A percentile compares a stretch with the other conserved stretches of the same genome.
phyloP scores from a whole-genome alignment of 2,329 filamentous ascomycete species.

The Periconia sp. region DNA sequence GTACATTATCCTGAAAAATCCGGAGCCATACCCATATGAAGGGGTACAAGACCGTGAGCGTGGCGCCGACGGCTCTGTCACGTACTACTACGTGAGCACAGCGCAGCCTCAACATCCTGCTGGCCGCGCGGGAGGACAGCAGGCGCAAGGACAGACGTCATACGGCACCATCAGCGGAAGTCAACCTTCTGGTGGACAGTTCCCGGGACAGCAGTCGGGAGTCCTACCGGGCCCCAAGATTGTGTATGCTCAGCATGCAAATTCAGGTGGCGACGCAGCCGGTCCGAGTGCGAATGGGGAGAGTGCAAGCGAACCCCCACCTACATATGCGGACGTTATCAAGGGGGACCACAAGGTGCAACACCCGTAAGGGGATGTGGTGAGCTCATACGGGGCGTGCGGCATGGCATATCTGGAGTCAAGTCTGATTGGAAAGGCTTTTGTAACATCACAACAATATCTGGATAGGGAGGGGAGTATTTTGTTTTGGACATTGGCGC shows the following conservation, averaged over 20 bases:
- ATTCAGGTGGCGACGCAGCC: constrained; percentile 6
- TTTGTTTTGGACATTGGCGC: too few relatives aligned
- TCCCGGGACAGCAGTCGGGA: constrained; percentile 45
- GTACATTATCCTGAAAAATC: constrained; percentile 95
- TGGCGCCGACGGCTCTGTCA: constrained; percentile 59
- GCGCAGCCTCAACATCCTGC: constrained; percentile 20
- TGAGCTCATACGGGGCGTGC: neutral
- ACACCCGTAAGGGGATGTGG: constrained; percentile 16
- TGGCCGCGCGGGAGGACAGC: neutral
- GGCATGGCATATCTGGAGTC: too few relatives aligned
- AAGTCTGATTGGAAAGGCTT: too few relatives aligned
- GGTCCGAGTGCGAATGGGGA: constrained; percentile 28
- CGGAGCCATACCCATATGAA: constrained; percentile 71
- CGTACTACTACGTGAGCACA: constrained; percentile 69
- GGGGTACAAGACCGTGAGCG: constrained; percentile 57
- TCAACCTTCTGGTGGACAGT: constrained; percentile 43
- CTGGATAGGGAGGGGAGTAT: too few relatives aligned
- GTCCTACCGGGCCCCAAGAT: neutral
- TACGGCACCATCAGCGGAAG: constrained; percentile 47
- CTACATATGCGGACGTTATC: constrained; percentile 87
- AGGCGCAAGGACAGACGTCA: constrained; percentile 14
- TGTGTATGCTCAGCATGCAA: constrained; percentile 15
- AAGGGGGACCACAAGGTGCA: constrained; percentile 92
- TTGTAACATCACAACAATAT: too few relatives aligned
- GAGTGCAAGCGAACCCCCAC: constrained; percentile 59